Percentiles rank a stretch among this genome's conserved stretches.
Evolutionary conservation across 164 flowering plant species (phyloP).

Genomic region (Vitis riparia): DNA sequence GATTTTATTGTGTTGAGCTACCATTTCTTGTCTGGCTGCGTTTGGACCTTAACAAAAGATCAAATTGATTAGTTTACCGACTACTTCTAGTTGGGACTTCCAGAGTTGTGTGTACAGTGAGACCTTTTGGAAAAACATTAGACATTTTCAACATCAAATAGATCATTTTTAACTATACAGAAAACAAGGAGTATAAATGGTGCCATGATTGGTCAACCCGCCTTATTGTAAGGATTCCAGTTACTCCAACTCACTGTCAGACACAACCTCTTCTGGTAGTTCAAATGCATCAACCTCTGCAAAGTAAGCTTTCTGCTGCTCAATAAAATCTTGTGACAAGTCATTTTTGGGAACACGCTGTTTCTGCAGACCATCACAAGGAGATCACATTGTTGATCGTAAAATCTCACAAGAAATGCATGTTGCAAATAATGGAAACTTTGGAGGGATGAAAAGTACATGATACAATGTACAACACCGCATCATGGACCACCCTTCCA

Average conservation of each 20-base stretch:
- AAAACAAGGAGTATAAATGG: too few species aligned
- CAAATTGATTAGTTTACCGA: too few species aligned
- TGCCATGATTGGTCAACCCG: too few species aligned
- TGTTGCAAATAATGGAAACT: background rate
- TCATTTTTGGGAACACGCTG: constrained; percentile 9
- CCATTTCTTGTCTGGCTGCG: too few species aligned
- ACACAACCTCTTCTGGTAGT: constrained; percentile 55
- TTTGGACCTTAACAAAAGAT: too few species aligned
- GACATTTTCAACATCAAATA: too few species aligned
- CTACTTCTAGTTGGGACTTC: too few species aligned
- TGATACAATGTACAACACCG: background rate
- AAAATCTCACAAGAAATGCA: background rate
- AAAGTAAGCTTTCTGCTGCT: constrained; percentile 60
- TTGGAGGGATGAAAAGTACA: too few species aligned
- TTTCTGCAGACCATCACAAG: constrained; percentile 33
- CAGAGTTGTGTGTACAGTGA: too few species aligned
- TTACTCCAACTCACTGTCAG: constrained; percentile 43
- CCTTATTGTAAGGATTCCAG: background rate
- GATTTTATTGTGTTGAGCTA: too few species aligned
- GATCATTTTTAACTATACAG: too few species aligned
- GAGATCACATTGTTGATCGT: background rate
- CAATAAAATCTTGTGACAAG: constrained; percentile 46
- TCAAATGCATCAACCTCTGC: constrained; percentile 67
- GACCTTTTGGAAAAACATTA: too few species aligned
- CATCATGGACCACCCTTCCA: background rate